Evolutionary conservation across 805 yeast species (phyloP), one percentile per base, ranked within the genome.

Genomic region (Danielia reshetovae): DNA sequence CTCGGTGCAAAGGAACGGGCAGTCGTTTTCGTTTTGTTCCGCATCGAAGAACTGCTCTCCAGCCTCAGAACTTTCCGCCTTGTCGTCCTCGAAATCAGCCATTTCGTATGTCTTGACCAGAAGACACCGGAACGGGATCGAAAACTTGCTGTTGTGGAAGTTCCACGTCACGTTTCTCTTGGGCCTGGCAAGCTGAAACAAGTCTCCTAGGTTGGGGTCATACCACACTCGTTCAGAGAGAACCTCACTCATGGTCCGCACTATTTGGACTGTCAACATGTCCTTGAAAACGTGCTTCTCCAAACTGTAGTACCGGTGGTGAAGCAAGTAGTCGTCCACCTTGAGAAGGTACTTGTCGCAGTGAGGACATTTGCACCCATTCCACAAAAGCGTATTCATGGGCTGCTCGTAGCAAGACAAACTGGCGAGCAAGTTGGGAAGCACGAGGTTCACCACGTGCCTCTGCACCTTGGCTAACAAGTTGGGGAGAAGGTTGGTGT

Each of bases 371-470:
- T 68, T 70, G 54, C 90, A 83, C 0, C 90, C 90, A 51, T 82
- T 83, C 89, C 90, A 84, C 16, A 84, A 54, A 32, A 84, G 43
- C 42, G 80, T 83, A 29, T 85, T 81, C 51, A 79, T 77, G 5
- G 80, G 53, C 36, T 79, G 80, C 44, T 84, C 94, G 52, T 82
- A 84, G 41, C 85, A 75, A 0, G 86, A 65, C 14, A 80, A 59
- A 0, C 79, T 60, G 37, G 78, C 76, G 42, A 84, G 53, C 35
- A 81, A 64, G 4, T 77, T 75, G 2, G 89, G 87, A 0, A 79
- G 66, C 4, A 74, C 58, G 10, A 84, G 51, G 2, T 63, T 62
- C 30, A 71, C 58, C 27, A 77, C 59, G 32, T 39, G 45, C 2
- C 60, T 48, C 10, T 47, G 46, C 7, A 45, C 37, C 4, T 35